Percentiles rank a stretch among this genome's conserved stretches.
Conservation (phyloP, 2,329 filamentous ascomycete genomes). For the Rasamsonia emersonii region DNA sequence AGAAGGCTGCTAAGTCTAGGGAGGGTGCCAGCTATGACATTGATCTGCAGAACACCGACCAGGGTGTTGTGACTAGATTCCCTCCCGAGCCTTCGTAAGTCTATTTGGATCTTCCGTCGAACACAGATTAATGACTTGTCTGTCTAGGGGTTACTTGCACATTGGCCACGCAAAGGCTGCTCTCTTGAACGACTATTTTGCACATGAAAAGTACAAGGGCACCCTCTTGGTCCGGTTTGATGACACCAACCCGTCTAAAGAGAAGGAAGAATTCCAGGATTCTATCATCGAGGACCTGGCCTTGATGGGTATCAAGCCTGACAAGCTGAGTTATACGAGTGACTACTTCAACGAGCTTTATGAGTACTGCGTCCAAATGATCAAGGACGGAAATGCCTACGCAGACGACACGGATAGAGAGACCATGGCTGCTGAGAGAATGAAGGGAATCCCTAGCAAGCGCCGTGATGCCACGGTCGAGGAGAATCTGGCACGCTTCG, state of each 20-base stretch:
- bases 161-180: conserved; percentile 94
- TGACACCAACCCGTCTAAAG: conserved; percentile 94
- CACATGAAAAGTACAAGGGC: conserved; percentile 85
- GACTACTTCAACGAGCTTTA: conserved; percentile 94
- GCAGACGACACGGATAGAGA: conserved; percentile 90
- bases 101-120: too few relatives aligned
- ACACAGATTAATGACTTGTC: conserved; percentile 13
- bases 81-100: conserved; percentile 93
- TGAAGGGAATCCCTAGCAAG: conserved; percentile 73
- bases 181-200: conserved; percentile 92
- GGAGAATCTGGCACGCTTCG: conserved; percentile 77
- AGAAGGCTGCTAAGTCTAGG: conserved; percentile 60
- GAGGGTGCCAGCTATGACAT: conserved; percentile 85
- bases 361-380: conserved; percentile 72
- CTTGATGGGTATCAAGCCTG: conserved; percentile 85
- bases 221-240: conserved; percentile 88
- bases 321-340: conserved; percentile 79
- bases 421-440: conserved; percentile 76
- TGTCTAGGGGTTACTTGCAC: conserved; percentile 85
- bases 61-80: conserved; percentile 87
- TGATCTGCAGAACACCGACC: conserved; percentile 71
- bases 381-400: conserved; percentile 81
- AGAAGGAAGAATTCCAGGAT: conserved; percentile 94
- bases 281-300: conserved; percentile 85
- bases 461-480: conserved; percentile 70